Percentiles rank a stretch among this genome's conserved stretches.
Conservation (phyloP, 805 yeast genomes). For the Suhomyces pyralidae region DNA sequence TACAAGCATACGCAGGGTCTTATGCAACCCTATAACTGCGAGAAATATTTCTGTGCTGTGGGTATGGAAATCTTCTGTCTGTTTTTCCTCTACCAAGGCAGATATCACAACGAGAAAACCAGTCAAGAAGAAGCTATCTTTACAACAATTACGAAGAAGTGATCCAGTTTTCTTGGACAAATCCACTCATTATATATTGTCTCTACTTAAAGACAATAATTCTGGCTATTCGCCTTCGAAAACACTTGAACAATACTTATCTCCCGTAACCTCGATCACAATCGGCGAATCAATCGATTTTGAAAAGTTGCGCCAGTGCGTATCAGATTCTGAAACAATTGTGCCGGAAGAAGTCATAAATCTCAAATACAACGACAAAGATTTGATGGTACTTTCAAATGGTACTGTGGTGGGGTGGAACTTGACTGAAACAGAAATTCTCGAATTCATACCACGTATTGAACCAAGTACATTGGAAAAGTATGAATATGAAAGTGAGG, state of each 20-base stretch:
- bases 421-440: slow-evolving; percentile 52
- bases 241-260: slow-evolving; percentile 23
- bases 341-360: slow-evolving; percentile 68
- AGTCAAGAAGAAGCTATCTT: slow-evolving; percentile 17
- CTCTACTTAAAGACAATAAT: slow-evolving; percentile 21
- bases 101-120: neutral
- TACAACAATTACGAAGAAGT: slow-evolving; percentile 27
- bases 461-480: slow-evolving; percentile 40
- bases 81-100: neutral
- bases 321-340: slow-evolving; percentile 6
- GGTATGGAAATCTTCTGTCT: neutral
- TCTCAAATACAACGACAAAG: slow-evolving; percentile 41
- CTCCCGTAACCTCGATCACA: slow-evolving; percentile 67
- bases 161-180: slow-evolving; percentile 21
- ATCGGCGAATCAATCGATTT: slow-evolving; percentile 72
- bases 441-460: slow-evolving; percentile 51
- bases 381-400: slow-evolving; percentile 65
- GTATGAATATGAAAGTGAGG: slow-evolving; percentile 69
- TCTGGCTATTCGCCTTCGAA: slow-evolving; percentile 14
- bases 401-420: slow-evolving; percentile 90
- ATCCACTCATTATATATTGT: slow-evolving; percentile 22
- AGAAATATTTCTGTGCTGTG: neutral
- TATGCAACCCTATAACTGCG: neutral
- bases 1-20: neutral
- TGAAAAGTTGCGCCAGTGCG: slow-evolving; percentile 8